phyloP scores from a whole-genome alignment of 1,284 basidiomycete species.

The Boletus holoroseus region DNA sequence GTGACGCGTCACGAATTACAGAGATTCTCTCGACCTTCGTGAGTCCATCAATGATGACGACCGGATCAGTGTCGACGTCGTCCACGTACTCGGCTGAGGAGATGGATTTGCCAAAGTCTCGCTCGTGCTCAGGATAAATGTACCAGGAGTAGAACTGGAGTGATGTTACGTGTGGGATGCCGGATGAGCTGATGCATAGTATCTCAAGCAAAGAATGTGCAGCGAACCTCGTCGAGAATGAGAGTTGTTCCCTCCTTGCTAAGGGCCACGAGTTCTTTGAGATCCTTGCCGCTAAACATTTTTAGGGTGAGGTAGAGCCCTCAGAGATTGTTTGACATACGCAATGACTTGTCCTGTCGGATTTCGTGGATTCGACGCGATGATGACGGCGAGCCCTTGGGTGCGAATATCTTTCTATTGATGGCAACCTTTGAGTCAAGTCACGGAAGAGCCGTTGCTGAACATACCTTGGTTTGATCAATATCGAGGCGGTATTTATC shows the following conservation, averaged over 20 bases:
- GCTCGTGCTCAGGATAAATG: constrained; percentile 75
- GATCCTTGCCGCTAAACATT: constrained; percentile 60
- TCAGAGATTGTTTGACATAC: constrained; percentile 29
- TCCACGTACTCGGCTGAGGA: constrained; percentile 82
- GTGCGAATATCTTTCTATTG: constrained; percentile 66
- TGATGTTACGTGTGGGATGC: background rate
- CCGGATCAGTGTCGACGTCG: constrained; percentile 77
- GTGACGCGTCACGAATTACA: background rate
- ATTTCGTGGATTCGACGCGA: constrained; percentile 89
- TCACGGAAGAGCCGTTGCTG: background rate
- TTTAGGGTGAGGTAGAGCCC: constrained; percentile 2
- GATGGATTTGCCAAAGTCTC: constrained; percentile 71
- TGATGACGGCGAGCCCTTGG: constrained; percentile 80
- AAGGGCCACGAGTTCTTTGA: constrained; percentile 74
- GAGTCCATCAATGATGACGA: constrained; percentile 86
- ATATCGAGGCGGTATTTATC: constrained; percentile 70
- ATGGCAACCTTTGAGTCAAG: constrained; percentile 6
- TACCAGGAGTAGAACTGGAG: constrained; percentile 87
- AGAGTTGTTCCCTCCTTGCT: constrained; percentile 72
- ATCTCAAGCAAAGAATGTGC: background rate
- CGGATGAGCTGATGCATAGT: background rate
- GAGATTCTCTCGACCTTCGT: constrained; percentile 61
- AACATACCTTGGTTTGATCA: constrained; percentile 56
- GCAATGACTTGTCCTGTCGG: constrained; percentile 79
- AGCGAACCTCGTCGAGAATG: constrained; percentile 77